phyloP scores from a whole-genome alignment of 2,329 filamentous ascomycete species.

The Verticillium dahliae region DNA sequence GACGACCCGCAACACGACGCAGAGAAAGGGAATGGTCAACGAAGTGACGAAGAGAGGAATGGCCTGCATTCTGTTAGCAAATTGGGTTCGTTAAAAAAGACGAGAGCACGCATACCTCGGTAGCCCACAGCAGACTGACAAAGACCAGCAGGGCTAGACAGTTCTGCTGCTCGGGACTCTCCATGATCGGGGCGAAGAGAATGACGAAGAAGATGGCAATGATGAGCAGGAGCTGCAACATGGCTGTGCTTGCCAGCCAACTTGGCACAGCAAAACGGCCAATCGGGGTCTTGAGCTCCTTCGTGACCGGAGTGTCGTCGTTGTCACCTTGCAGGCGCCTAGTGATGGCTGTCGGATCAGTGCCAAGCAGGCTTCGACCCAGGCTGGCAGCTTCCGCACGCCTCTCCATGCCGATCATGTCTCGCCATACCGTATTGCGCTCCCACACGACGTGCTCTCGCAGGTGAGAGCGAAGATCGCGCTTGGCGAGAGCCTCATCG shows the following conservation, averaged over 20 bases:
- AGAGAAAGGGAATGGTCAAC: conserved; percentile 86
- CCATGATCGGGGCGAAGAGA: conserved; percentile 73
- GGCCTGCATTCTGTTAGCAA: conserved; percentile 44
- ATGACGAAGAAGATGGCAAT: conserved; percentile 68
- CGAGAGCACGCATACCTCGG: conserved; percentile 55
- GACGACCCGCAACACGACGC: conserved; percentile 79
- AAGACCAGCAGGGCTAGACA: conserved; percentile 91
- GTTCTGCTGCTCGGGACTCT: conserved; percentile 86
- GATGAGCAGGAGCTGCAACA: conserved; percentile 68
- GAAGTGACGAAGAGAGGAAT: conserved; percentile 97
- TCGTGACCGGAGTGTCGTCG: conserved; percentile 51
- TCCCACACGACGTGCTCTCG: conserved; percentile 98
- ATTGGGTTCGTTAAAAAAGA: neutral
- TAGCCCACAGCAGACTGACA: conserved; percentile 92
- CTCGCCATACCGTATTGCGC: conserved; percentile 95
- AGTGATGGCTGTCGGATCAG: conserved; percentile 59
- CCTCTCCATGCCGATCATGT: conserved; percentile 96
- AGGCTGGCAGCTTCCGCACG: conserved; percentile 92
- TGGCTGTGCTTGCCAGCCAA: conserved; percentile 79
- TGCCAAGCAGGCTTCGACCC: conserved; percentile 76
- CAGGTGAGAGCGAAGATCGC: conserved; percentile 83
- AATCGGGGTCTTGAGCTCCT: conserved; percentile 71
- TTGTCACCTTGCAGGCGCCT: conserved; percentile 82
- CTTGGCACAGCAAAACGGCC: conserved; percentile 68
- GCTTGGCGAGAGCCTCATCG: conserved; percentile 68